phyloP scores from a whole-genome alignment of 2,329 filamentous ascomycete species.

The Calonectria pteridis region DNA sequence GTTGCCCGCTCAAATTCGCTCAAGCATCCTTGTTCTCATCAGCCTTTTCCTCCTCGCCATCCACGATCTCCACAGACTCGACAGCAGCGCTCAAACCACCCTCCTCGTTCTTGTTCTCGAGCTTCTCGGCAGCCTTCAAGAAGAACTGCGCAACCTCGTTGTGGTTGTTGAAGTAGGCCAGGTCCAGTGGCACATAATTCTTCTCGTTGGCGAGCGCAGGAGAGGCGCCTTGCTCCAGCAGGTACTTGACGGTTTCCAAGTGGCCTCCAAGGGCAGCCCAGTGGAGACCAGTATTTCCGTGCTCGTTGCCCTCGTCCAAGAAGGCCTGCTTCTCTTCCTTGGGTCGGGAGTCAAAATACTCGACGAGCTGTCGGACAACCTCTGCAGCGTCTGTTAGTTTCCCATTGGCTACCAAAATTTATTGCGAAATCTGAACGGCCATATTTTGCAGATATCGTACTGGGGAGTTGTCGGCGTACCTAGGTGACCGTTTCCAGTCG shows the following conservation, averaged over 20 bases:
- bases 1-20: background rate
- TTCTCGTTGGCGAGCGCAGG: constrained; percentile 84
- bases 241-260: constrained; percentile 80
- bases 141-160: constrained; percentile 74
- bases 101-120: constrained; percentile 62
- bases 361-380: constrained; percentile 58
- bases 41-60: constrained; percentile 44
- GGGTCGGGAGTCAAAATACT: constrained; percentile 56
- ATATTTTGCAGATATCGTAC: fast-evolving
- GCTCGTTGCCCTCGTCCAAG: constrained; percentile 79
- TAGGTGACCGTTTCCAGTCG: constrained; percentile 87
- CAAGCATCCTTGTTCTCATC: constrained; percentile 35
- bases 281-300: constrained; percentile 92
- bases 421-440: background rate
- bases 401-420: background rate
- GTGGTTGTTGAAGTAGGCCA: constrained; percentile 79
- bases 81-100: constrained; percentile 57
- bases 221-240: constrained; percentile 83
- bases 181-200: constrained; percentile 83
- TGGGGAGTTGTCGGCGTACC: constrained; percentile 63
- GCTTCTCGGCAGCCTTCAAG: constrained; percentile 59
- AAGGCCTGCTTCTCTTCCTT: constrained; percentile 62
- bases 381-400: constrained; percentile 48
- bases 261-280: constrained; percentile 95
- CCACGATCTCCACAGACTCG: constrained; percentile 54